Percentiles rank a stretch among this genome's conserved stretches.
These are phyloP conservation scores for Gloeophyllum trabeum DNA, from an alignment of 768 basidiomycete genomes.

Conservation along the genomic window DNA sequence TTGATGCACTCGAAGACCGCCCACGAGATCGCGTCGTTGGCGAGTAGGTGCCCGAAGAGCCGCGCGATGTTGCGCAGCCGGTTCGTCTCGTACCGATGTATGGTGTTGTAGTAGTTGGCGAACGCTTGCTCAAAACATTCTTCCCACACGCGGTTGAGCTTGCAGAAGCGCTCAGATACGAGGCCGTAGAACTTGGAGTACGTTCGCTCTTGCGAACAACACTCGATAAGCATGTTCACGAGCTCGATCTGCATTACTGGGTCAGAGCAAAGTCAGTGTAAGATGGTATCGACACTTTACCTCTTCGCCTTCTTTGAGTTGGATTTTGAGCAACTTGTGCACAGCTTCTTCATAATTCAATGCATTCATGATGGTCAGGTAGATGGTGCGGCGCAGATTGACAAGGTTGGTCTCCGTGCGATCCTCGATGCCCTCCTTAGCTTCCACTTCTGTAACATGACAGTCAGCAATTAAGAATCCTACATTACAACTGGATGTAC, in stretches of 20 bases:
- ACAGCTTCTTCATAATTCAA: slow-evolving; percentile 98
- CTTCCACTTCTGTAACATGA: slow-evolving; percentile 41
- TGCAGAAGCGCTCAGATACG: slow-evolving; percentile 91
- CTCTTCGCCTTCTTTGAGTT: slow-evolving; percentile 89
- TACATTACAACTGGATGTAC: background rate
- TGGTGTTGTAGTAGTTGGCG: slow-evolving; percentile 83
- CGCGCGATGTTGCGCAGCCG: slow-evolving; percentile 93
- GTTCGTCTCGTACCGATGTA: slow-evolving; percentile 98
- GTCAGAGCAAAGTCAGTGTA: background rate
- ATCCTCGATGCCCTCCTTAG: slow-evolving; percentile 88
- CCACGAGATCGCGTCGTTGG: slow-evolving; percentile 88
- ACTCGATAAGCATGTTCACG: slow-evolving; percentile 98
- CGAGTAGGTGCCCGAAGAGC: slow-evolving; percentile 89
- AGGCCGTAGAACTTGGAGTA: slow-evolving; percentile 98
- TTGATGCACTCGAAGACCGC: slow-evolving; percentile 71
- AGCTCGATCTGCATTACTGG: slow-evolving; percentile 70
- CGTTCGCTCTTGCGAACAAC: slow-evolving; percentile 98
- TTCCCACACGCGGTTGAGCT: slow-evolving; percentile 92
- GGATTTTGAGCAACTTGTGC: slow-evolving; percentile 92
- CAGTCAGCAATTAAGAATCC: too few species aligned
- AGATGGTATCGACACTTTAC: slow-evolving; percentile 27
- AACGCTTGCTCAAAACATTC: slow-evolving; percentile 85
- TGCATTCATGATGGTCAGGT: slow-evolving; percentile 98
- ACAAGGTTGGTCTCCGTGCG: slow-evolving; percentile 92
- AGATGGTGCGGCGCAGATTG: slow-evolving; percentile 88